Evolutionary conservation across 108 stramenopile species (phyloP).

Genomic region (Cyclotella kingstonii): DNA sequence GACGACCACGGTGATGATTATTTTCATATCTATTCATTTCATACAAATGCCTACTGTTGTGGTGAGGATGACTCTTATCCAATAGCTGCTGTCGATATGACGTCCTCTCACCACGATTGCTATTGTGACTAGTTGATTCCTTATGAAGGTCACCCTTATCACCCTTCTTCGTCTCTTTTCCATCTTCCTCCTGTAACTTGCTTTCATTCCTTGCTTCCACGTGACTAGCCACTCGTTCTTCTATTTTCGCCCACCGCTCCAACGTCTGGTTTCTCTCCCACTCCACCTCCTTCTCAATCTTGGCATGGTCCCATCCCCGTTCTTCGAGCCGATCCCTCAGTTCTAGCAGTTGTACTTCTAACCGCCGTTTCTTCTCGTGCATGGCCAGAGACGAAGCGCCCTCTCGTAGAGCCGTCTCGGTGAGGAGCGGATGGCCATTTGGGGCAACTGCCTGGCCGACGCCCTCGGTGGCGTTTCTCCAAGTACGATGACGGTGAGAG

Average conservation of each 20-base stretch:
- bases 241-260: constrained; percentile 29
- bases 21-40: too few relatives aligned
- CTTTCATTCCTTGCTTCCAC: background rate
- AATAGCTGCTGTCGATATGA: too few relatives aligned
- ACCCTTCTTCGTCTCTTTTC: background rate
- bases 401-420: constrained; percentile 54
- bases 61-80: too few relatives aligned
- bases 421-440: constrained; percentile 40
- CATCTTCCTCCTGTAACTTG: constrained; percentile 17
- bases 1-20: background rate
- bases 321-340: constrained; percentile 76
- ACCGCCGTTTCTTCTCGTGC: constrained; percentile 62
- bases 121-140: background rate
- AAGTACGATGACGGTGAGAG: constrained; percentile 51
- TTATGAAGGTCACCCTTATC: constrained; percentile 4
- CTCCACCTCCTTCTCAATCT: constrained; percentile 65
- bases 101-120: constrained; percentile 7
- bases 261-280: constrained; percentile 52
- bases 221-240: constrained; percentile 10
- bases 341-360: constrained; percentile 76
- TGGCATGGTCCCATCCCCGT: constrained; percentile 39
- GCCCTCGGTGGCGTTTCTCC: constrained; percentile 25
- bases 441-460: constrained; percentile 20
- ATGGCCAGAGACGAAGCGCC: constrained; percentile 67
- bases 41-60: too few relatives aligned